Percentiles rank a stretch among this genome's conserved stretches.
phyloP scores from a whole-genome alignment of 441 rosid species.

The Eutrema salsugineum region DNA sequence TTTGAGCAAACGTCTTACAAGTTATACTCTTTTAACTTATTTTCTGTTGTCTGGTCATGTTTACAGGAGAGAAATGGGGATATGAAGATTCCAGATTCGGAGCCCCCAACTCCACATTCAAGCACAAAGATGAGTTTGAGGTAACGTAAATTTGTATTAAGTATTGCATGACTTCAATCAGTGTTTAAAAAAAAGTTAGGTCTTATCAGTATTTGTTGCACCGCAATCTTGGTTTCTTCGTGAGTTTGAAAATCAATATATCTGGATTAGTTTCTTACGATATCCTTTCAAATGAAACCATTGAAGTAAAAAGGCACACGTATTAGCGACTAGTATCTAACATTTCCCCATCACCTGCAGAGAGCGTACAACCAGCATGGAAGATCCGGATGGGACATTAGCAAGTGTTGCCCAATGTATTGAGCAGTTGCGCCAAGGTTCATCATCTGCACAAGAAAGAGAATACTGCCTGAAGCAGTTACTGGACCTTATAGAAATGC shows the following conservation, averaged over 20 bases:
- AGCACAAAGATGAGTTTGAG: slow-evolving; percentile 79
- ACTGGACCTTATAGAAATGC: slow-evolving; percentile 91
- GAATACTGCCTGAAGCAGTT: slow-evolving; percentile 89
- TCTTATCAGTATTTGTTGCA: neutral
- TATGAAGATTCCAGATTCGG: slow-evolving; percentile 83
- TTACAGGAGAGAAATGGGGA: slow-evolving; percentile 92
- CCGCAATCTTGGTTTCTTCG: neutral
- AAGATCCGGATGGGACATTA: slow-evolving; percentile 99
- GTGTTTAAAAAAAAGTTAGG: no score
- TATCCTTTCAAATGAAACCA: neutral
- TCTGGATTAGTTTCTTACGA: neutral
- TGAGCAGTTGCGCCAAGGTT: slow-evolving; percentile 93
- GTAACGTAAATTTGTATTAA: slow-evolving; percentile 39
- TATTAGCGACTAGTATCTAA: slow-evolving; percentile 12
- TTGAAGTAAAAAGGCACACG: neutral
- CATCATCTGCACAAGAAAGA: slow-evolving; percentile 92
- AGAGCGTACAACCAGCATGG: slow-evolving; percentile 95
- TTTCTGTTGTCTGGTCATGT: slow-evolving; percentile 18
- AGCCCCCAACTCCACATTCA: slow-evolving; percentile 96
- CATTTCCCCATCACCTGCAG: slow-evolving; percentile 47
- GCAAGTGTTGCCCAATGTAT: slow-evolving; percentile 99
- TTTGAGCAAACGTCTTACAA: neutral
- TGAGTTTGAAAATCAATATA: neutral
- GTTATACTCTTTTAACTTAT: neutral
- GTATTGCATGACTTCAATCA: neutral